phyloP scores from a whole-genome alignment of 768 basidiomycete genomes.

The Lentinus tigrinus region DNA sequence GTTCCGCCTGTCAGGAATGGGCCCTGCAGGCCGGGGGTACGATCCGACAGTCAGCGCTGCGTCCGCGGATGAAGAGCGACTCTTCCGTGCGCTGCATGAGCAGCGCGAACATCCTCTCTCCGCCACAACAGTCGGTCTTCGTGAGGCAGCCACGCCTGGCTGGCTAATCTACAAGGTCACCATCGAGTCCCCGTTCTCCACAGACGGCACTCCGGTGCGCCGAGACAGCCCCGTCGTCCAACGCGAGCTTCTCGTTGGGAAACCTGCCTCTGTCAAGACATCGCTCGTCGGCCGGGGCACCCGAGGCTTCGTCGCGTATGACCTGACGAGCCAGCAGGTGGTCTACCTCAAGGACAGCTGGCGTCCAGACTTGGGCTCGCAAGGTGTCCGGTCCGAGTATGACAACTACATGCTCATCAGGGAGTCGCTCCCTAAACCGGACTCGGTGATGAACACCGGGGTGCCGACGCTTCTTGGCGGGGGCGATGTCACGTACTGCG shows the following conservation, averaged over 20 bases:
- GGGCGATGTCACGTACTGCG: background rate
- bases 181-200: background rate
- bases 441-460: background rate
- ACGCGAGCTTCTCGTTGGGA: background rate
- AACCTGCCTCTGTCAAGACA: background rate
- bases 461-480: background rate
- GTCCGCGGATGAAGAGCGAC: too few relatives aligned
- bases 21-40: background rate
- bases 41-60: background rate
- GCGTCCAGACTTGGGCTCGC: background rate
- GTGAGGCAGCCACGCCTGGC: background rate
- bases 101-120: background rate
- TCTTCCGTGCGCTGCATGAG: background rate
- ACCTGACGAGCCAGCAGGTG: background rate
- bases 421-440: too few relatives aligned
- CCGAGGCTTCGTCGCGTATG: slow-evolving; percentile 2
- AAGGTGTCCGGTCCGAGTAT: background rate
- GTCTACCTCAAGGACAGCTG: slow-evolving; percentile 12
- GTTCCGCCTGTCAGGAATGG: background rate
- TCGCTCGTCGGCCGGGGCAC: slow-evolving; percentile 2
- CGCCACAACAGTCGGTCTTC: background rate
- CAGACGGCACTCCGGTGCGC: background rate
- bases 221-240: background rate
- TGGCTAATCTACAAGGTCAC: background rate
- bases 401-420: background rate